A percentile compares a stretch with the other conserved stretches of the same genome.
These are phyloP conservation scores for Wallacemonas rigidus DNA, from an alignment of 208 protist species.

Conservation along the genomic window DNA sequence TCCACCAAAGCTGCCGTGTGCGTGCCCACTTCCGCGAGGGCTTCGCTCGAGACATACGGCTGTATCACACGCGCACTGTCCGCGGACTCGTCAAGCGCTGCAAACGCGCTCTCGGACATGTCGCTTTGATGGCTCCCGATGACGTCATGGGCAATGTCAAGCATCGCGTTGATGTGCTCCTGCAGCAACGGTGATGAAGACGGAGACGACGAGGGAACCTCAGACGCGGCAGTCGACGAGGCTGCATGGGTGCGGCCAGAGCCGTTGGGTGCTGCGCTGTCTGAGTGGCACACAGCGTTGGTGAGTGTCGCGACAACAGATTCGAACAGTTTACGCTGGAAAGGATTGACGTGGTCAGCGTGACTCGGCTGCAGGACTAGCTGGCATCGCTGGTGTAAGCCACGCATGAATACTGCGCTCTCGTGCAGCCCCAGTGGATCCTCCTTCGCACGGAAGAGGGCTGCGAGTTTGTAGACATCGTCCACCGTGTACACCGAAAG, in stretches of 20 bases:
- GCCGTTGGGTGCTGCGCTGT: background rate
- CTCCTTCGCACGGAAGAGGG: slow-evolving; percentile 22
- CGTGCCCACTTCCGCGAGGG: slow-evolving; percentile 28
- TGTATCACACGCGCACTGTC: background rate
- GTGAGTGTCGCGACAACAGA: slow-evolving; percentile 20
- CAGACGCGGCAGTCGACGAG: background rate
- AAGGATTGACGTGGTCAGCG: slow-evolving; percentile 33
- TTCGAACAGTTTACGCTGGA: slow-evolving; percentile 60
- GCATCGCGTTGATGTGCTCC: slow-evolving; percentile 14
- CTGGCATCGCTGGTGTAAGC: slow-evolving; percentile 30
- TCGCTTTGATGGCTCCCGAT: no score
- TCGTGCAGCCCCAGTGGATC: slow-evolving; percentile 40
- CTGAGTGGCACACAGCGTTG: background rate
- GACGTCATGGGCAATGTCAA: background rate
- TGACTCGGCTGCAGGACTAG: slow-evolving; percentile 8
- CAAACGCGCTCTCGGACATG: no score
- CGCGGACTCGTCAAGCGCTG: no score
- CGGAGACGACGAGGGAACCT: background rate
- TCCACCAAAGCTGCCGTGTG: slow-evolving; percentile 55
- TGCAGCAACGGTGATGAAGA: slow-evolving; percentile 15
- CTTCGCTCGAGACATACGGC: slow-evolving; percentile 21
- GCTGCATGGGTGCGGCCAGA: background rate
- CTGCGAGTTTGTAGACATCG: slow-evolving; percentile 34
- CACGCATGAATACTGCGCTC: slow-evolving; percentile 31
- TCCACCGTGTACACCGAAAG: slow-evolving; percentile 26